Base-by-base conservation (phyloP, 2,329 filamentous ascomycete genomes). In the Zymoseptoria crescenta region DNA sequence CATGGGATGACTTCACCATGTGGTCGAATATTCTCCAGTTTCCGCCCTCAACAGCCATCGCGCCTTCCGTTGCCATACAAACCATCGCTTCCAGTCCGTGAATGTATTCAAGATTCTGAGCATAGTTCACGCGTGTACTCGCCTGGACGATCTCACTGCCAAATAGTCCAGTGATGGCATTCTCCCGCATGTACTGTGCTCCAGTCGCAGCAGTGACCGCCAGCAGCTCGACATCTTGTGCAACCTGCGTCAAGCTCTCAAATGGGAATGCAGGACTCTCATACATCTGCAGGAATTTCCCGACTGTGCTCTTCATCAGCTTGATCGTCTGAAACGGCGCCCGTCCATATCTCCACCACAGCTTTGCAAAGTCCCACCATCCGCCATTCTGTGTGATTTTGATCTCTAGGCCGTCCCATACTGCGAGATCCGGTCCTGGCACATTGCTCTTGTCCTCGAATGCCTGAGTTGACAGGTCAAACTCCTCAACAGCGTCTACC, bases 1-100 rank as follows among this genome's bases (percentile, higher is more conserved):
- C 85, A 2, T 80, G 76, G 1, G 89, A 87, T 0, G 78, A 75
- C 45, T 82, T 79, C 1, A 93, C 77, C 88, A 96, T 95, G 51
- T 80, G 77, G n/a, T 87, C 81, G 70, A 99, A 99, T 57, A 99
- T 96, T 67, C 84, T 86, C 91, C 92, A 97, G 73, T 97, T 99
- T 1, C 94, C 94, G 6, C 91, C 91, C 13, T 83, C 74, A 1
- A 97, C 82, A 19, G 87, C 80, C 71, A 91, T 84, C 0, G 92
- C 90, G 6, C 91, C 91, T 56, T 93, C 87, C 0, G 91, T 88
- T 1, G 92, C 89, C 85, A 97, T 90, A 50, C 91, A 93, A 1
- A 95, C 88, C 87, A 96, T 91, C 1, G 92, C 85, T 68, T 95
- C 91, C 1, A 99, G 76, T 0, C 91, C 94, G 69, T 97, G 92